Percentiles rank a stretch among this genome's conserved stretches.
phyloP scores from a whole-genome alignment of 768 basidiomycete species.

The Phaffia tasmanica region DNA sequence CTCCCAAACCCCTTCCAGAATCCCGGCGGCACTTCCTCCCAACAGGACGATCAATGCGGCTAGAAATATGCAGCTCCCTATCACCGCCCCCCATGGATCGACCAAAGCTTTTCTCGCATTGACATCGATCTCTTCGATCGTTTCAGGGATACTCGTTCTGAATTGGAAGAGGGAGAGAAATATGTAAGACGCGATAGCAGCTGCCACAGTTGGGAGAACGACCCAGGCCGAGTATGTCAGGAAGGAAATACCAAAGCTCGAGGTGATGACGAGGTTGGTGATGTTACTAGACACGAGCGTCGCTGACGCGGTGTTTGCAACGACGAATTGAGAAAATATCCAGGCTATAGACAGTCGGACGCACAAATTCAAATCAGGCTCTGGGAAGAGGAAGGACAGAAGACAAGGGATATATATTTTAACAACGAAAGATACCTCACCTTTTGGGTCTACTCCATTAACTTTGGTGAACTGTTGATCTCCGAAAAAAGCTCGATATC shows the following conservation, averaged over 20 bases:
- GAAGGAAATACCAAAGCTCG: conserved; percentile 60
- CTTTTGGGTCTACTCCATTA: conserved; percentile 40
- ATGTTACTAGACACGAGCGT: conserved; percentile 71
- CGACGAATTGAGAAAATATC: conserved; percentile 42
- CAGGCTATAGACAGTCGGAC: conserved; percentile 38
- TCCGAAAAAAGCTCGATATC: not conserved
- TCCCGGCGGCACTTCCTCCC: conserved; percentile 49
- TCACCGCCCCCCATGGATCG: conserved; percentile 62
- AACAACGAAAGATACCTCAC: no score
- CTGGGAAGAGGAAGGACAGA: no score
- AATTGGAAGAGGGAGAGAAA: conserved; percentile 33
- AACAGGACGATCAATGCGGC: conserved; percentile 62
- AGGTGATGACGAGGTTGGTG: conserved; percentile 64
- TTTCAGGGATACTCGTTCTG: conserved; percentile 23
- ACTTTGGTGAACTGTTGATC: conserved; percentile 56
- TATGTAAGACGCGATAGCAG: conserved; percentile 51
- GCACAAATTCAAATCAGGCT: no score
- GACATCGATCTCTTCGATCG: conserved; percentile 34
- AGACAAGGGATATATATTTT: no score
- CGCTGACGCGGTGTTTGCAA: conserved; percentile 56
- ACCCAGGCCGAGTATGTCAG: conserved; percentile 69
- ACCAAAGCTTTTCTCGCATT: conserved; percentile 52
- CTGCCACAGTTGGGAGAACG: conserved; percentile 64
- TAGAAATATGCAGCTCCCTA: conserved; percentile 58
- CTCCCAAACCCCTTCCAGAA: conserved; percentile 35